Percentiles rank a stretch among this genome's conserved stretches.
These are phyloP conservation scores for Aphelidium insulamus DNA, from an alignment of 371 early-diverging fungal species.

Conservation along the genomic window DNA sequence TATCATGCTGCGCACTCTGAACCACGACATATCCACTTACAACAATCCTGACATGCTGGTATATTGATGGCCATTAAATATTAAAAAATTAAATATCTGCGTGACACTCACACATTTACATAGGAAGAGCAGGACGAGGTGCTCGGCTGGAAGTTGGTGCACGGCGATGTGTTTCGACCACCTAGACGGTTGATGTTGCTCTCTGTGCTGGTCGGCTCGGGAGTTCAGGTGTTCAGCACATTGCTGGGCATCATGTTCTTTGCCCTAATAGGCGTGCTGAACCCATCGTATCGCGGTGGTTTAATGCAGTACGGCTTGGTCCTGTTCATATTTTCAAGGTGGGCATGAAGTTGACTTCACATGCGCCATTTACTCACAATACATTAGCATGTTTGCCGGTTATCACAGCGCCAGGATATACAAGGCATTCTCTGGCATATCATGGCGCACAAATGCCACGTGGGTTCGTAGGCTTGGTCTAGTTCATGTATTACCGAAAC, in stretches of 20 bases:
- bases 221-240: conserved; percentile 49
- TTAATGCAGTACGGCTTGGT: conserved; percentile 39
- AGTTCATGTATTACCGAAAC: not conserved
- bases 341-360: conserved; percentile 4
- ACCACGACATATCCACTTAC: conserved; percentile 61
- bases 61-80: too few relatives aligned
- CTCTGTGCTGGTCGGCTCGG: conserved; percentile 51
- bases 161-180: conserved; percentile 65
- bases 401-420: conserved; percentile 52
- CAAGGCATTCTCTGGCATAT: conserved; percentile 46
- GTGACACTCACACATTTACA: too few relatives aligned
- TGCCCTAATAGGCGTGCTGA: conserved; percentile 49
- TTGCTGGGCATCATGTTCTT: conserved; percentile 28
- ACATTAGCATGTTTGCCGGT: conserved; percentile 27
- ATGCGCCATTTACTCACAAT: not conserved
- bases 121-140: conserved; percentile 71
- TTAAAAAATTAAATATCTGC: too few relatives aligned
- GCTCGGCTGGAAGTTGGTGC: conserved; percentile 79
- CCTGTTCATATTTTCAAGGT: conserved; percentile 41
- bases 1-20: conserved; percentile 60
- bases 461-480: conserved; percentile 4
- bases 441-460: conserved; percentile 46
- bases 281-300: conserved; percentile 56
- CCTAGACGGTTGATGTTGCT: conserved; percentile 32
- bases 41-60: conserved; percentile 33